Evolutionary conservation across 441 rosid genomes (phyloP), one percentile per base, ranked within the genome.

Genomic region (Geranium incanum): DNA sequence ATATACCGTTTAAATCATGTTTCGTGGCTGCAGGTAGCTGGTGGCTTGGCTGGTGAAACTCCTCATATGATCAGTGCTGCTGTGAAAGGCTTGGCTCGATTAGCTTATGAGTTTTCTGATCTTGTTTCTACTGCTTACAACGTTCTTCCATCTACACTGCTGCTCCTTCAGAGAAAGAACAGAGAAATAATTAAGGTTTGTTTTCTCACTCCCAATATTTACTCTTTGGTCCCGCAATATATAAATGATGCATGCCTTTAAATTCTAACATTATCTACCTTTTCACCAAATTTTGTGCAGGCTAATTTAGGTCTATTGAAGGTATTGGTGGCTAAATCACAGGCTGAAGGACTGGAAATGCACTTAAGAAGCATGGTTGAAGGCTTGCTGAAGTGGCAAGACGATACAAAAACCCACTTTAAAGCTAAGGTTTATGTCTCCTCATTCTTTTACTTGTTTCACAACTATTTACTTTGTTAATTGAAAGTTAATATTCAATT

Each of bases 51-150:
- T 65, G 93, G 96, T 75, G 95, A 92, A 81, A 84, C 87, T 81
- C 98, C 99, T 71, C 95, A 92, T 79, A 87, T 92, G 97, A 86
- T 95, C 77, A 95, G 98, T 86, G 98, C 98, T 76, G 97, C 98
- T 9, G 87, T 87, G 59, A 95, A 88, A 85, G 99, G 97, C 77
- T 79, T 95, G 75, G 96, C 99, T 75, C 96, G 98, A 74, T 78
- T 92, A 81, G 89, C 96, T 45, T 90, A 95, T 63, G 99, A 95
- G 83, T 95, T 95, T 65, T 84, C 98, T 33, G 99, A 92, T 71
- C 97, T 95, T 75, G 77, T 95, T 74, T 82, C 95, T 76, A 83
- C 82, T 73, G 94, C 92, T 28, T 92, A 80, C 86, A 84, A 82
- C 80, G 77, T 95, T 75, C 92, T 90, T 73, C 98, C 99, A 19